phyloP scores from a whole-genome alignment of 108 stramenopile species.

The Cyclostephanos tholiformis region DNA sequence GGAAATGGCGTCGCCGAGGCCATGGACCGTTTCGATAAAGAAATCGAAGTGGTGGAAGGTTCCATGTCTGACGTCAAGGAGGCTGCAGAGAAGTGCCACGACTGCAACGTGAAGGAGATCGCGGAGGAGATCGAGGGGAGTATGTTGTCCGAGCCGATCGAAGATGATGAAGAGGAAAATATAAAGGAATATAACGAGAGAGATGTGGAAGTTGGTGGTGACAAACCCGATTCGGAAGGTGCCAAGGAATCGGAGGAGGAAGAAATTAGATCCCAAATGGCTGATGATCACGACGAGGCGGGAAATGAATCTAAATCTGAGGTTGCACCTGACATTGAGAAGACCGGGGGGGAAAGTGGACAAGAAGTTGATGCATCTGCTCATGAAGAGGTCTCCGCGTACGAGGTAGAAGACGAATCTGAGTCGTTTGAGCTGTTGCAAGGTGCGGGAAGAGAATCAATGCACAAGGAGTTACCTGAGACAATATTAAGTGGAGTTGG shows the following conservation, averaged over 20 bases:
- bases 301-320: not conserved
- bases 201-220: too few relatives aligned
- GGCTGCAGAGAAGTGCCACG: conserved; percentile 9
- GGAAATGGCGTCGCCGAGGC: conserved; percentile 1
- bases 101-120: conserved; percentile 18
- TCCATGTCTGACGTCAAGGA: conserved; percentile 5
- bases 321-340: not conserved
- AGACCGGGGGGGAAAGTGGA: not conserved
- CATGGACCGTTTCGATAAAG: not conserved
- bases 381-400: not conserved
- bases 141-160: too few relatives aligned
- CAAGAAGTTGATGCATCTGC: not conserved
- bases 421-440: not conserved
- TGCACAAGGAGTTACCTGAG: not conserved
- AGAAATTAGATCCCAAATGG: not conserved
- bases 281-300: not conserved
- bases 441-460: not conserved
- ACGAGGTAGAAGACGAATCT: not conserved
- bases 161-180: too few relatives aligned
- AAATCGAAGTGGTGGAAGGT: conserved; percentile 1
- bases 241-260: not conserved
- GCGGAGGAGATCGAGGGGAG: conserved; percentile 15
- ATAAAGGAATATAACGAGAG: too few relatives aligned
- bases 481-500: not conserved
- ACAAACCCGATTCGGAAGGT: too few relatives aligned